phyloP scores from a whole-genome alignment of 2,329 filamentous ascomycete species.

The Orbilia quercus region DNA sequence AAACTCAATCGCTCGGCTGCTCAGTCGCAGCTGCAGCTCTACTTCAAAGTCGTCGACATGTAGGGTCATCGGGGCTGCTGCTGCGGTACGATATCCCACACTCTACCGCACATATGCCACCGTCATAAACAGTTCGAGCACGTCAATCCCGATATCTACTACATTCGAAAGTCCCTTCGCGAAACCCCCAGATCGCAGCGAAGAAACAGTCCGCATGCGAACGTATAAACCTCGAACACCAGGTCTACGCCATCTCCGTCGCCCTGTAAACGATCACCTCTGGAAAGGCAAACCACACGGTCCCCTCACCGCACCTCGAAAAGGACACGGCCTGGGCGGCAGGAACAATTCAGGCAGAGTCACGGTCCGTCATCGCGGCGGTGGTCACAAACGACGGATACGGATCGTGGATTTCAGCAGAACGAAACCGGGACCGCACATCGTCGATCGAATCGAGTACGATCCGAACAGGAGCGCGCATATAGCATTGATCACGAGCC shows the following conservation, averaged over 20 bases:
- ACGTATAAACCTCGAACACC: conserved; percentile 95
- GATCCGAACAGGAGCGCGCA: conserved; percentile 93
- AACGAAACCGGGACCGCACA: conserved; percentile 79
- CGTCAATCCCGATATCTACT: conserved; percentile 37
- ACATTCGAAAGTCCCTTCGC: conserved; percentile 52
- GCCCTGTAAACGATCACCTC: conserved; percentile 94
- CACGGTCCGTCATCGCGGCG: conserved; percentile 90
- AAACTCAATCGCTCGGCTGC: conserved; percentile 42
- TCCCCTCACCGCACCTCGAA: conserved; percentile 88
- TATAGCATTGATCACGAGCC: conserved; percentile 83
- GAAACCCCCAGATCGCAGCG: conserved; percentile 56
- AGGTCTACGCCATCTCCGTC: conserved; percentile 87
- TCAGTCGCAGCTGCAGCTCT: conserved; percentile 38
- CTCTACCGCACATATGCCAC: conserved; percentile 37
- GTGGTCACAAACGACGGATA: conserved; percentile 91
- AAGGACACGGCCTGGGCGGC: conserved; percentile 91
- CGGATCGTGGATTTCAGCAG: conserved; percentile 90
- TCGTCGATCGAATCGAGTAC: conserved; percentile 94
- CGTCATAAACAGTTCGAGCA: conserved; percentile 10
- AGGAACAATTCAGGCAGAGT: conserved; percentile 87
- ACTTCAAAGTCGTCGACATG: conserved; percentile 17
- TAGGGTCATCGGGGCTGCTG: conserved; percentile 17
- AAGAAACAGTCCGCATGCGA: conserved; percentile 70
- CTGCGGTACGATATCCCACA: conserved; percentile 13
- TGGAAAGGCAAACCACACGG: conserved; percentile 91